These are phyloP conservation scores for Ephemerocybe angulata DNA, from an alignment of 768 basidiomycete species.

Conservation along the genomic window DNA sequence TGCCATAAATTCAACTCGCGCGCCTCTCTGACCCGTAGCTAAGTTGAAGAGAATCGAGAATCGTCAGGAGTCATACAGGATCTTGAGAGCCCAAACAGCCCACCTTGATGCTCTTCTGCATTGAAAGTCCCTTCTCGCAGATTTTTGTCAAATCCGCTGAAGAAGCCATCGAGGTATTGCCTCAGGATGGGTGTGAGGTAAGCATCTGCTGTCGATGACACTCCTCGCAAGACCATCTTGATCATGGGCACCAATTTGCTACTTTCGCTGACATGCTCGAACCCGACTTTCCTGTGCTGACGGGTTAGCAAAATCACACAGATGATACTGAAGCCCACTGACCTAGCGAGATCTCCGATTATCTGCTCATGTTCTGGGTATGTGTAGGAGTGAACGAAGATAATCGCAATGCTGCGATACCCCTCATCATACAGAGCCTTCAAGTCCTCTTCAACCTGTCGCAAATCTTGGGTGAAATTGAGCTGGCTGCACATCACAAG, in stretches of 20 bases:
- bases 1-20: slow-evolving; percentile 92
- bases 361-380: slow-evolving; percentile 80
- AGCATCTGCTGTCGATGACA: slow-evolving; percentile 90
- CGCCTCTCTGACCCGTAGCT: slow-evolving; percentile 37
- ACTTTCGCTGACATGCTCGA: slow-evolving; percentile 85
- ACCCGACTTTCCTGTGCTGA: slow-evolving; percentile 55
- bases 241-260: slow-evolving; percentile 90
- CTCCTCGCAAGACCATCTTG: slow-evolving; percentile 91
- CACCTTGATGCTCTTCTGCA: not conserved
- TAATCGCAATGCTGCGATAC: slow-evolving; percentile 84
- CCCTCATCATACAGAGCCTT: slow-evolving; percentile 73
- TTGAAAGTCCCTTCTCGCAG: slow-evolving; percentile 42
- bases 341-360: slow-evolving; percentile 67
- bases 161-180: slow-evolving; percentile 89
- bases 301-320: not conserved
- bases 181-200: slow-evolving; percentile 89
- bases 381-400: slow-evolving; percentile 89
- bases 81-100: not conserved
- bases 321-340: not conserved
- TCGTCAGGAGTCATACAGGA: not conserved
- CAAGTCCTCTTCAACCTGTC: slow-evolving; percentile 55
- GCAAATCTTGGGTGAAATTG: slow-evolving; percentile 40
- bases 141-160: slow-evolving; percentile 77
- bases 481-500: slow-evolving; percentile 1
- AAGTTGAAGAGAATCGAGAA: not conserved